Conservation (phyloP, 495 filamentous ascomycete genomes). For the Neurospora discreta region DNA sequence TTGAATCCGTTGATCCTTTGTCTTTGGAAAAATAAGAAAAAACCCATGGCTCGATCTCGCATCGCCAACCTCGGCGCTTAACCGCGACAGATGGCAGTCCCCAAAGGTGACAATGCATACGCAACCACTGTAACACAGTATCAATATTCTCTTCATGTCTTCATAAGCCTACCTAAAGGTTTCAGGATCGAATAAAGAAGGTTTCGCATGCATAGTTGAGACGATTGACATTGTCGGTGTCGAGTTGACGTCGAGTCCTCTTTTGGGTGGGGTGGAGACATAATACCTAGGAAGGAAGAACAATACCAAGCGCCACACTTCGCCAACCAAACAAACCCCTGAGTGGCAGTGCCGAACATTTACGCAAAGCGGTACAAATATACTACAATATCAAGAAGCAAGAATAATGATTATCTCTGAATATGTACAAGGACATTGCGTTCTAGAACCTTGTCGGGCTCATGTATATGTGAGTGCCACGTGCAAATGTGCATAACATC, state of each 20-base stretch:
- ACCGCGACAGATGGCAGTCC: not conserved
- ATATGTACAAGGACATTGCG: not conserved
- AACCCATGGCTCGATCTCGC: not conserved
- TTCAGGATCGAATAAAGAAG: not conserved
- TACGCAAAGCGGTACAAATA: not conserved
- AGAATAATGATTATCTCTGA: not conserved
- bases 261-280: conserved; percentile 4
- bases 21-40: not conserved
- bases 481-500: not conserved
- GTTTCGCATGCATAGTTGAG: not conserved
- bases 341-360: not conserved
- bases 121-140: not conserved
- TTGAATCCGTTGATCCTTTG: not conserved
- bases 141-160: not conserved
- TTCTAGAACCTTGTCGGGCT: not conserved
- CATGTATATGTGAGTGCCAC: not conserved
- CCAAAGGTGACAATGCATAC: not conserved
- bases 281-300: conserved; percentile 22
- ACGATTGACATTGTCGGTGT: not conserved
- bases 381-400: not conserved
- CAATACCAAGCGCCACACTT: conserved; percentile 13
- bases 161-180: not conserved
- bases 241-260: not conserved
- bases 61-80: not conserved
- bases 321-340: not conserved